These are phyloP conservation scores for Kwoniella newhampshirensis DNA, from an alignment of 768 basidiomycete genomes.

Conservation along the genomic window DNA sequence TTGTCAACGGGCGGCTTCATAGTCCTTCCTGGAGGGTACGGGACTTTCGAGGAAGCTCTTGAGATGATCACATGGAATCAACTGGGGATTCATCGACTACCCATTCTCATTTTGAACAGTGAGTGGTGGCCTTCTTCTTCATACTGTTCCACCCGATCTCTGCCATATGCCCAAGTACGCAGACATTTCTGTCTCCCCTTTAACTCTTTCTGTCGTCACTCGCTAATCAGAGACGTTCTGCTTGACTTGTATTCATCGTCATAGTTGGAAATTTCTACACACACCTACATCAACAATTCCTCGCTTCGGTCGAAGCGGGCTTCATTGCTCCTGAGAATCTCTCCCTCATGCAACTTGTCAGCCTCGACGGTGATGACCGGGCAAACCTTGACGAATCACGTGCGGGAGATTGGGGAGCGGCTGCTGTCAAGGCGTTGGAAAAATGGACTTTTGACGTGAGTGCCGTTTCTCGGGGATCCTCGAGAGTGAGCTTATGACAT, in stretches of 20 bases:
- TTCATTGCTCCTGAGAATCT: slow-evolving; percentile 70
- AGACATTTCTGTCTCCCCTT: not conserved
- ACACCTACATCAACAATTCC: slow-evolving; percentile 73
- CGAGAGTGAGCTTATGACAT: not conserved
- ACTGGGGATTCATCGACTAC: slow-evolving; percentile 56
- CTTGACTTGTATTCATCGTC: not conserved
- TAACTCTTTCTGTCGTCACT: not conserved
- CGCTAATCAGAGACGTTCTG: slow-evolving; percentile 3
- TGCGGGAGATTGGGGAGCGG: slow-evolving; percentile 46
- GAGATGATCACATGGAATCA: slow-evolving; percentile 97
- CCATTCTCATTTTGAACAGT: slow-evolving; percentile 78
- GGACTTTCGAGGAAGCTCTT: slow-evolving; percentile 94
- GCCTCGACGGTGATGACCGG: slow-evolving; percentile 52
- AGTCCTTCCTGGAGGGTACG: slow-evolving; percentile 88
- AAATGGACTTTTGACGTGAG: slow-evolving; percentile 44
- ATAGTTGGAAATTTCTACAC: slow-evolving; percentile 77
- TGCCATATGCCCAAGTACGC: too few relatives aligned
- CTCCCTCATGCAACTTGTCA: slow-evolving; percentile 69
- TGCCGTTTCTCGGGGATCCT: too few relatives aligned
- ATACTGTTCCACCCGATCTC: too few relatives aligned
- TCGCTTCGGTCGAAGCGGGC: slow-evolving; percentile 65
- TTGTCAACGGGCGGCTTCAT: slow-evolving; percentile 72
- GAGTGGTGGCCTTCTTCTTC: slow-evolving; percentile 8
- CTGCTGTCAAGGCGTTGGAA: slow-evolving; percentile 43
- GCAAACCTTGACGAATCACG: slow-evolving; percentile 26